These are phyloP conservation scores for Albifimbria verrucaria DNA, from an alignment of 2,329 filamentous ascomycete genomes.

Conservation along the genomic window DNA sequence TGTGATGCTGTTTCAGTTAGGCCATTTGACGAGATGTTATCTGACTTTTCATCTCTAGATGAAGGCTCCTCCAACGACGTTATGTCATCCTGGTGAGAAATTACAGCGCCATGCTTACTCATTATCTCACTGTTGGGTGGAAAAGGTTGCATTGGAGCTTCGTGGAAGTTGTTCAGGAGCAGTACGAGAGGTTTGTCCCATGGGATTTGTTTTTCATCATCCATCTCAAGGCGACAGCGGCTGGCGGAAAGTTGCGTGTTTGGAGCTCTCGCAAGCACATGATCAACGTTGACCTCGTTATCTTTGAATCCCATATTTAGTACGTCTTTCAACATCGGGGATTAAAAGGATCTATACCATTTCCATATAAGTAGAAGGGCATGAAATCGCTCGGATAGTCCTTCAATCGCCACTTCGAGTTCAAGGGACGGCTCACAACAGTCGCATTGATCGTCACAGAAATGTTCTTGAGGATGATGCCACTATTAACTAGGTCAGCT, in stretches of 20 bases:
- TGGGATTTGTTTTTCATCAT: conserved; percentile 11
- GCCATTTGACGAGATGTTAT: background rate
- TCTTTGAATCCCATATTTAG: too few relatives aligned
- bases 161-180: conserved; percentile 26
- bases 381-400: conserved; percentile 32
- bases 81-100: background rate
- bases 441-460: conserved; percentile 16
- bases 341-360: background rate
- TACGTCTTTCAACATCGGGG: too few relatives aligned
- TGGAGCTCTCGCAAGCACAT: conserved; percentile 38
- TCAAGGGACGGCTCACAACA: conserved; percentile 32
- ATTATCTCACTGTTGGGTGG: conserved; percentile 20
- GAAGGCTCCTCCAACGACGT: background rate
- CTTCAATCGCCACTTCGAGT: conserved; percentile 27
- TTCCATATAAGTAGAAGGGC: conserved; percentile 44
- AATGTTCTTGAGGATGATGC: conserved; percentile 15
- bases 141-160: conserved; percentile 36
- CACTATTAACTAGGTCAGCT: background rate
- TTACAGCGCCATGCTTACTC: conserved; percentile 17
- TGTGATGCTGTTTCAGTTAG: background rate
- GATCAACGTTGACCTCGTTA: conserved; percentile 35
- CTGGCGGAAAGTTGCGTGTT: conserved; percentile 33
- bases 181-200: conserved; percentile 20
- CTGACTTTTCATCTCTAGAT: background rate
- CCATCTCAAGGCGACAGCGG: conserved; percentile 8